Percentiles rank a stretch among this genome's conserved stretches.
phyloP scores from a whole-genome alignment of 139 green algal genomes.

The Coelastrella sp. region DNA sequence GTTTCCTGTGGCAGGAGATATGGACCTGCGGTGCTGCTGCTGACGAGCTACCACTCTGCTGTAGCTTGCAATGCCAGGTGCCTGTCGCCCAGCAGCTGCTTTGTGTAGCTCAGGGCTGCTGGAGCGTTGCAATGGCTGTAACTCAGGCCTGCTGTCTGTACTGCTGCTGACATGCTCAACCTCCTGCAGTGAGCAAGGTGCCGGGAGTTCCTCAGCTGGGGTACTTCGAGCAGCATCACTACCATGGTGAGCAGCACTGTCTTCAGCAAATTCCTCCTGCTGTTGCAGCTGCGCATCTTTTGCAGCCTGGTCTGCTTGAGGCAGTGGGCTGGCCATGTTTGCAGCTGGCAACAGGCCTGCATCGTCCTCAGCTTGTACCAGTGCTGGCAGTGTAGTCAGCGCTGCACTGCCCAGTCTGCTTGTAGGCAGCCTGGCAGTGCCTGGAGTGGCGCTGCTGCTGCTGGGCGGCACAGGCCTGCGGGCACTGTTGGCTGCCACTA shows the following conservation, averaged over 20 bases:
- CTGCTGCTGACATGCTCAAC: neutral
- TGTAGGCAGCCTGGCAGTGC: neutral
- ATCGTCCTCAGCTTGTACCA: no score
- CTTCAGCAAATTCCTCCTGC: no score
- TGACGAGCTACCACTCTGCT: neutral
- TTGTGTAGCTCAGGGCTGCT: neutral
- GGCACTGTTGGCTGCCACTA: neutral
- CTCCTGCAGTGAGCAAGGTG: neutral
- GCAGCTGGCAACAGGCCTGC: no score
- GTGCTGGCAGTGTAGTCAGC: no score
- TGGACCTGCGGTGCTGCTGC: neutral
- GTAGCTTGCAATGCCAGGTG: neutral
- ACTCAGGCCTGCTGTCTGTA: neutral
- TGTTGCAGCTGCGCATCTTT: no score
- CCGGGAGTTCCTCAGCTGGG: no score
- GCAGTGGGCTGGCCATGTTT: no score
- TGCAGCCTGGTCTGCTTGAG: no score
- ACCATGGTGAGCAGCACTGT: no score
- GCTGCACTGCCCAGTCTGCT: neutral
- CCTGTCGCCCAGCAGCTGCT: neutral
- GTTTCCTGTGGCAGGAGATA: neutral
- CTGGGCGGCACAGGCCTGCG: neutral
- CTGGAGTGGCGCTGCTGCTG: neutral
- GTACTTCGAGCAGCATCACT: no score
- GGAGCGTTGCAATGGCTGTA: neutral